These are phyloP conservation scores for Allium fistulosum DNA, from an alignment of 106 monocot species.

Conservation along the genomic window DNA sequence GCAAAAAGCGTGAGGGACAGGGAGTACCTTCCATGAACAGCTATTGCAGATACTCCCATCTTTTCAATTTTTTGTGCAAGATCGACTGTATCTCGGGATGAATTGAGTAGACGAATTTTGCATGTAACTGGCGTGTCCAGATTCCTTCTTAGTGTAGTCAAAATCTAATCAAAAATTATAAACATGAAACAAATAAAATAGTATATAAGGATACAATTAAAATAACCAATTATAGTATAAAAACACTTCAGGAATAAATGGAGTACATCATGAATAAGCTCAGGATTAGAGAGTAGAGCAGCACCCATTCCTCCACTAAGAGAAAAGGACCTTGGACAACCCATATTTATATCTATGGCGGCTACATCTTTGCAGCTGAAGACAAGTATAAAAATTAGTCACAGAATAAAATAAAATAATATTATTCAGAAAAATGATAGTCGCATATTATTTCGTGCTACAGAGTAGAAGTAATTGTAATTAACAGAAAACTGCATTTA, in stretches of 20 bases:
- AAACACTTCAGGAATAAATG: slow-evolving; percentile 6
- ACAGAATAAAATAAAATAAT: background rate
- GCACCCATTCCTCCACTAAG: slow-evolving; percentile 99
- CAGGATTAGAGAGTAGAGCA: slow-evolving; percentile 95
- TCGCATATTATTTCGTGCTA: no score
- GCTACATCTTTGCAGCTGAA: slow-evolving; percentile 84
- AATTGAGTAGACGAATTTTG: slow-evolving; percentile 80
- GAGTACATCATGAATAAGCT: slow-evolving; percentile 97
- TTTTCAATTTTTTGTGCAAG: slow-evolving; percentile 83
- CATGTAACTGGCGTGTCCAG: slow-evolving; percentile 76
- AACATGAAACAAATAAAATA: no score
- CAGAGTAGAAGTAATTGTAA: no score
- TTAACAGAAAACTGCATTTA: no score
- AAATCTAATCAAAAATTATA: slow-evolving; percentile 46
- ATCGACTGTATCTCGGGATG: slow-evolving; percentile 68
- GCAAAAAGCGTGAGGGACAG: no score
- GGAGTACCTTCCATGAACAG: slow-evolving; percentile 90
- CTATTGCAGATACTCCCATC: slow-evolving; percentile 85
- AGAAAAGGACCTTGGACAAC: slow-evolving; percentile 92
- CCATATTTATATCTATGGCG: slow-evolving; percentile 99
- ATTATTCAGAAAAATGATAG: background rate
- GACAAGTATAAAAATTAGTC: background rate
- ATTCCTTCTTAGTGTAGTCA: slow-evolving; percentile 86
- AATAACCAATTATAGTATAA: background rate
- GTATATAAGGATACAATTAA: no score